These are phyloP conservation scores for Trichoderma simmonsii DNA, from an alignment of 2,329 filamentous ascomycete species.

Conservation along the genomic window DNA sequence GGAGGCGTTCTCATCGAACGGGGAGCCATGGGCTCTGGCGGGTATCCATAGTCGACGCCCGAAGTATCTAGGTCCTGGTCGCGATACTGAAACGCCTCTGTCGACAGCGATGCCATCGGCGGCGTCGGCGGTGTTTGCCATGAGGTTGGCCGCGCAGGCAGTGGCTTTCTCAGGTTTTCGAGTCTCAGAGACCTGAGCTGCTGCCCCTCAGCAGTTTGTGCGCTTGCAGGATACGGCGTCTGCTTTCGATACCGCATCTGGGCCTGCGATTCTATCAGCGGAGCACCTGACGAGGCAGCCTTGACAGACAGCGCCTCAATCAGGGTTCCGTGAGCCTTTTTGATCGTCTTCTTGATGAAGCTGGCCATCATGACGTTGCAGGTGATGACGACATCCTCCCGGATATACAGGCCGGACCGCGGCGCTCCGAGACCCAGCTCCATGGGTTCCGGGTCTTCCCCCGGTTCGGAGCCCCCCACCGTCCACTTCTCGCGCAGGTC, in stretches of 20 bases:
- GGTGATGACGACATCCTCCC: constrained; percentile 79
- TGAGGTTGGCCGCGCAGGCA: constrained; percentile 7
- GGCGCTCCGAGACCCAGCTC: constrained; percentile 68
- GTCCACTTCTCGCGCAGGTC: constrained; percentile 78
- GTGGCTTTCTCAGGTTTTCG: background rate
- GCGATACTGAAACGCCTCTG: background rate
- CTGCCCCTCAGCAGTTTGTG: background rate
- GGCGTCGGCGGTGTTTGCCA: background rate
- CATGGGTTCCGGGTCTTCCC: constrained; percentile 61
- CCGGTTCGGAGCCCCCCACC: constrained; percentile 67
- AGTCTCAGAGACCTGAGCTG: background rate
- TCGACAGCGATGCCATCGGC: background rate
- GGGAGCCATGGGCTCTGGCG: background rate
- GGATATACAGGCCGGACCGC: constrained; percentile 67
- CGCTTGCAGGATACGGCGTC: background rate
- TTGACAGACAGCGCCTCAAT: constrained; percentile 58
- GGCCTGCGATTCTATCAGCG: background rate
- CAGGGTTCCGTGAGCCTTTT: constrained; percentile 68
- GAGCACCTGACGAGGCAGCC: constrained; percentile 19
- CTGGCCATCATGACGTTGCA: constrained; percentile 73
- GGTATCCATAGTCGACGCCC: background rate
- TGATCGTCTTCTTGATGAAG: constrained; percentile 81
- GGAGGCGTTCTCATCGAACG: background rate
- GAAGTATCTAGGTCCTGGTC: background rate
- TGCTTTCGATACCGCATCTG: background rate